Conservation (phyloP, 768 basidiomycete species). For the Russula sp. region DNA sequence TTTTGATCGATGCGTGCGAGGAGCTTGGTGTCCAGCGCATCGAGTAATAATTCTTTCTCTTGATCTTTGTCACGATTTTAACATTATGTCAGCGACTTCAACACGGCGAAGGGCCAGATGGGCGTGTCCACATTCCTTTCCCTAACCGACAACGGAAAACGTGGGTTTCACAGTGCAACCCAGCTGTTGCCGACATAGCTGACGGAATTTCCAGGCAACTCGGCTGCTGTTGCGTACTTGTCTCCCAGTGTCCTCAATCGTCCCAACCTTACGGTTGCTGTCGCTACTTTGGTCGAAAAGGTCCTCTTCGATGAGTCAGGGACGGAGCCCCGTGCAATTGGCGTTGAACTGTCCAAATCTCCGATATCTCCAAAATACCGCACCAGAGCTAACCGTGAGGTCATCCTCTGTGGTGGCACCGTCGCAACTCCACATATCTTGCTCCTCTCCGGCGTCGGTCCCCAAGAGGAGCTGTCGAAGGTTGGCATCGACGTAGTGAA, state of each 20-base stretch:
- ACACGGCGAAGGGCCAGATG: constrained; percentile 15
- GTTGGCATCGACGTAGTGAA: constrained; percentile 28
- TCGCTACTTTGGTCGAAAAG: constrained; percentile 12
- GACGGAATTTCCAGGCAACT: constrained; percentile 10
- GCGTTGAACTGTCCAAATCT: constrained; percentile 18
- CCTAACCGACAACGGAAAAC: constrained; percentile 9
- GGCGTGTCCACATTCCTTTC: constrained; percentile 19
- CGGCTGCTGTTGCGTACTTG: constrained; percentile 17
- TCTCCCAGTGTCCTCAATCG: constrained; percentile 29
- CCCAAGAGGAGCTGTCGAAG: constrained; percentile 29
- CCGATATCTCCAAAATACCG: constrained; percentile 6
- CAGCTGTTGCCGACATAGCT: not conserved
- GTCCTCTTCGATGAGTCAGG: constrained; percentile 17
- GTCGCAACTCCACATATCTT: constrained; percentile 36
- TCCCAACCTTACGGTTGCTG: constrained; percentile 21
- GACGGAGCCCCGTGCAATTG: constrained; percentile 16
- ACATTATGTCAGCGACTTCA: constrained; percentile 15
- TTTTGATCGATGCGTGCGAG: constrained; percentile 13
- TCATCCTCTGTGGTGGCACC: constrained; percentile 25
- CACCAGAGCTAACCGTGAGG: constrained; percentile 22
- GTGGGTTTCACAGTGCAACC: not conserved
- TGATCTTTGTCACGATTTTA: not conserved
- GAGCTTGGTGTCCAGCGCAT: constrained; percentile 19
- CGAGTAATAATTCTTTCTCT: not conserved
- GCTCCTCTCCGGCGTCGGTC: constrained; percentile 40